A percentile compares a stretch with the other conserved stretches of the same genome.
Evolutionary conservation across 345 rosid genomes (phyloP).

Genomic region (Excoecaria cochinchinensis): DNA sequence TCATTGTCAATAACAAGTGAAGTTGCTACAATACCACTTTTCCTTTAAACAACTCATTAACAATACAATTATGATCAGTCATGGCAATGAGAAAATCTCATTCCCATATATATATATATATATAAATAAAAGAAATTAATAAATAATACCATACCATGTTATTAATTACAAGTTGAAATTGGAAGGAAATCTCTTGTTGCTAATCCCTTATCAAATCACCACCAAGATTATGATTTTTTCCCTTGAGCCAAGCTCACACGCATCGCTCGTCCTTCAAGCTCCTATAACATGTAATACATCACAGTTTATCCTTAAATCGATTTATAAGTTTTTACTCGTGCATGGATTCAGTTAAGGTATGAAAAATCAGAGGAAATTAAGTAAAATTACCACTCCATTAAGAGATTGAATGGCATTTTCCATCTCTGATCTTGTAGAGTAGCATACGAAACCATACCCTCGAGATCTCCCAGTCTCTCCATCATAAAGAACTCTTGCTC

Average conservation of each 20-base stretch:
- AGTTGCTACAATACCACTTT: too few species aligned
- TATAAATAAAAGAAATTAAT: too few species aligned
- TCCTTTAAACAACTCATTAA: too few species aligned
- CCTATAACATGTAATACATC: slow-evolving; percentile 31
- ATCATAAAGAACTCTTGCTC: slow-evolving; percentile 79
- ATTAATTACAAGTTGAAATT: too few species aligned
- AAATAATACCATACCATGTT: too few species aligned
- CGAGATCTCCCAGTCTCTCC: slow-evolving; percentile 83
- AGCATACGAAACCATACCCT: slow-evolving; percentile 84
- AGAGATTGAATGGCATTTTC: slow-evolving; percentile 69
- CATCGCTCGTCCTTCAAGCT: slow-evolving; percentile 69
- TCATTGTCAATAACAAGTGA: too few species aligned
- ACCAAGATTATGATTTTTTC: slow-evolving; percentile 34
- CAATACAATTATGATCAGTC: too few species aligned
- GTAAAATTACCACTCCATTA: slow-evolving; percentile 52
- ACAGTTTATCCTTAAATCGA: neutral
- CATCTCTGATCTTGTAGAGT: slow-evolving; percentile 64
- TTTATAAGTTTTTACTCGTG: too few species aligned
- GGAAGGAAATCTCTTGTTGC: neutral
- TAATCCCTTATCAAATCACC: slow-evolving; percentile 9
- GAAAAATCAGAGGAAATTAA: neutral
- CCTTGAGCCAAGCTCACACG: slow-evolving; percentile 83
- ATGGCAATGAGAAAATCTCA: too few species aligned
- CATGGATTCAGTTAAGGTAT: too few species aligned
- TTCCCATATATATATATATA: too few species aligned